Evolutionary conservation across 2,329 filamentous ascomycete genomes (phyloP).

Genomic region (Fusarium multiceps): DNA sequence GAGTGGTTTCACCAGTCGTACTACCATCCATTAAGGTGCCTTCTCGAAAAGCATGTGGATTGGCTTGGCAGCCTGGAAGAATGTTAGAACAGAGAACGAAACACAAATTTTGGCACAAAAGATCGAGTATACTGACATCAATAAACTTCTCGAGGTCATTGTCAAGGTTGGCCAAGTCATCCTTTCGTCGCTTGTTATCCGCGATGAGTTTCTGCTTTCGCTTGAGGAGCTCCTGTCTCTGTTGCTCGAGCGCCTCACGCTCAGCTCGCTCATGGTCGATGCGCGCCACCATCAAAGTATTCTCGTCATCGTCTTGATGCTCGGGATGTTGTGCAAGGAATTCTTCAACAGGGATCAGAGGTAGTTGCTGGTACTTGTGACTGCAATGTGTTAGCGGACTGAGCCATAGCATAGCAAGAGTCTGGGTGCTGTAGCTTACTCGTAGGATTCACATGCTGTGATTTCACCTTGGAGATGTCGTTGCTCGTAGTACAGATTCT

Average conservation of each 20-base stretch:
- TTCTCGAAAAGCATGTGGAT: conserved; percentile 82
- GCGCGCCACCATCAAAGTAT: conserved; percentile 86
- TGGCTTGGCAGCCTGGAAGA: conserved; percentile 79
- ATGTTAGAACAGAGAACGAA: conserved; percentile 28
- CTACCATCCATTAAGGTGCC: conserved; percentile 57
- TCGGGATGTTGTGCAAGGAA: conserved; percentile 84
- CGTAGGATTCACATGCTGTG: conserved; percentile 86
- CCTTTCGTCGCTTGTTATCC: conserved; percentile 90
- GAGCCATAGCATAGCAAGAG: not conserved
- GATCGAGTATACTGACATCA: conserved; percentile 68
- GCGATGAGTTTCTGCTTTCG: conserved; percentile 71
- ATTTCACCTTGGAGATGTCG: conserved; percentile 92
- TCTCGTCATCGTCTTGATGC: conserved; percentile 76
- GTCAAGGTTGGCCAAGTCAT: conserved; percentile 90
- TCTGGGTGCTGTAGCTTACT: conserved; percentile 68
- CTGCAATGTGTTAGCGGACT: conserved; percentile 56
- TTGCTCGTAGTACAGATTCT: conserved; percentile 98
- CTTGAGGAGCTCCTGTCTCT: conserved; percentile 79
- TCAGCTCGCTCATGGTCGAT: conserved; percentile 92
- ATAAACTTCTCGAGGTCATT: conserved; percentile 94
- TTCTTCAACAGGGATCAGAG: conserved; percentile 83
- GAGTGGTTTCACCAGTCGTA: not conserved
- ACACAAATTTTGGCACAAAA: not conserved
- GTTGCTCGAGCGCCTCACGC: conserved; percentile 85
- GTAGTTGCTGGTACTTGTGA: conserved; percentile 88